Evolutionary conservation across 2,329 filamentous ascomycete species (phyloP).

Genomic region (Emericellopsis atlantica): DNA sequence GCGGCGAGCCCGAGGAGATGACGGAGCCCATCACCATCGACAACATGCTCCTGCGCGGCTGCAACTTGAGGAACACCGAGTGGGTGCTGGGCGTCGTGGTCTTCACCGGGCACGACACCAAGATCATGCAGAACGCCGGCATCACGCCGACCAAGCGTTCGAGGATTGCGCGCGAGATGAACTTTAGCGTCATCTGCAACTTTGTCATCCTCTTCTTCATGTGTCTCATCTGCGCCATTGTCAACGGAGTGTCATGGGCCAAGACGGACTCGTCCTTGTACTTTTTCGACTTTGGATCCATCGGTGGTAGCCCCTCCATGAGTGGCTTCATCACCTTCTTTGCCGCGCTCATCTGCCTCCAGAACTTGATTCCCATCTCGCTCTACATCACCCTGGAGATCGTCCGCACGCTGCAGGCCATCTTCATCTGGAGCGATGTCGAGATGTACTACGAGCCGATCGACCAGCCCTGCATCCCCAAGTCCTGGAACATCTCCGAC

Average conservation of each 20-base stretch:
- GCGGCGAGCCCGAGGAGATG: slow-evolving; percentile 60
- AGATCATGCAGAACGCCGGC: slow-evolving; percentile 98
- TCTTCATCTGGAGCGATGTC: slow-evolving; percentile 94
- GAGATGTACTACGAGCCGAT: slow-evolving; percentile 96
- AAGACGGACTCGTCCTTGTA: slow-evolving; percentile 60
- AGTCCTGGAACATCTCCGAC: slow-evolving; percentile 98
- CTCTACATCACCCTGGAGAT: slow-evolving; percentile 97
- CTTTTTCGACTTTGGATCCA: slow-evolving; percentile 78
- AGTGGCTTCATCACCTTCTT: slow-evolving; percentile 96
- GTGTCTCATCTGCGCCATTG: slow-evolving; percentile 75
- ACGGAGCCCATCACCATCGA: slow-evolving; percentile 89
- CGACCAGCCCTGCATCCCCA: slow-evolving; percentile 90
- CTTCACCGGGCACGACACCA: slow-evolving; percentile 92
- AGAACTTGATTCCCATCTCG: slow-evolving; percentile 97
- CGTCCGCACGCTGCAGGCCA: slow-evolving; percentile 79
- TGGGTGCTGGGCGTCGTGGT: slow-evolving; percentile 89
- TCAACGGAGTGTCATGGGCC: slow-evolving; percentile 74
- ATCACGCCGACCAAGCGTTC: slow-evolving; percentile 90
- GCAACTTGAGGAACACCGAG: slow-evolving; percentile 87
- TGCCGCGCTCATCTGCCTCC: slow-evolving; percentile 87
- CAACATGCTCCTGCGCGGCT: slow-evolving; percentile 86
- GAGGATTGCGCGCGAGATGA: slow-evolving; percentile 82
- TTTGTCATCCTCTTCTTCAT: slow-evolving; percentile 81
- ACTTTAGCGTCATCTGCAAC: slow-evolving; percentile 96
- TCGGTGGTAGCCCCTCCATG: slow-evolving; percentile 60